Percentiles rank a stretch among this genome's conserved stretches.
phyloP scores from a whole-genome alignment of 148 eudicot genomes.

The Rhododendron simsii region DNA sequence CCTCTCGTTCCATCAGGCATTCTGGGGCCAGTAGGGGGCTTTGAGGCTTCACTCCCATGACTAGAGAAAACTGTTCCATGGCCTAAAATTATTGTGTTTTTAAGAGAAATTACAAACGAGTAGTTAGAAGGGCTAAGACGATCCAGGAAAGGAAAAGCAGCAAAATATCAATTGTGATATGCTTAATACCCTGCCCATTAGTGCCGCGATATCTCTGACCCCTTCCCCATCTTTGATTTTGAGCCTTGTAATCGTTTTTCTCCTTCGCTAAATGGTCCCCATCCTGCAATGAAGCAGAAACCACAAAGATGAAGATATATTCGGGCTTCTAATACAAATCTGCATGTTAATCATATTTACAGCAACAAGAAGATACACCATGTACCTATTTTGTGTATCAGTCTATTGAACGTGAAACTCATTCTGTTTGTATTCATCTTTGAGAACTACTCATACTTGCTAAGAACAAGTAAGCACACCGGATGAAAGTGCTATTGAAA shows the following conservation, averaged over 20 bases:
- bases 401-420: background rate
- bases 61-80: conserved; percentile 41
- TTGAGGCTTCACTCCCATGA: conserved; percentile 41
- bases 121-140: background rate
- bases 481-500: too few relatives aligned
- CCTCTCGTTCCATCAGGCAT: conserved; percentile 98
- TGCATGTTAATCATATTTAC: background rate
- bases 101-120: background rate
- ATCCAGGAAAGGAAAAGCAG: background rate
- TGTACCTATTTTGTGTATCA: background rate
- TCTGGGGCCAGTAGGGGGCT: conserved; percentile 84
- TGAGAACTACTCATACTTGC: background rate
- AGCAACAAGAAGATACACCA: background rate
- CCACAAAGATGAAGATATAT: background rate
- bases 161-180: background rate
- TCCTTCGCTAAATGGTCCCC: conserved; percentile 47
- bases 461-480: background rate
- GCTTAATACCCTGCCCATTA: conserved; percentile 55
- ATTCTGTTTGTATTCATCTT: background rate
- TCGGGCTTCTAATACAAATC: background rate
- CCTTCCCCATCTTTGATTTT: conserved; percentile 48
- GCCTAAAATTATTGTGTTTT: conserved; percentile 27
- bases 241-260: conserved; percentile 39
- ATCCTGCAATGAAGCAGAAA: conserved; percentile 8
- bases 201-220: conserved; percentile 43